These are phyloP conservation scores for Magnolia kwangsiensis DNA, from an alignment of 164 flowering plant species.

Conservation along the genomic window DNA sequence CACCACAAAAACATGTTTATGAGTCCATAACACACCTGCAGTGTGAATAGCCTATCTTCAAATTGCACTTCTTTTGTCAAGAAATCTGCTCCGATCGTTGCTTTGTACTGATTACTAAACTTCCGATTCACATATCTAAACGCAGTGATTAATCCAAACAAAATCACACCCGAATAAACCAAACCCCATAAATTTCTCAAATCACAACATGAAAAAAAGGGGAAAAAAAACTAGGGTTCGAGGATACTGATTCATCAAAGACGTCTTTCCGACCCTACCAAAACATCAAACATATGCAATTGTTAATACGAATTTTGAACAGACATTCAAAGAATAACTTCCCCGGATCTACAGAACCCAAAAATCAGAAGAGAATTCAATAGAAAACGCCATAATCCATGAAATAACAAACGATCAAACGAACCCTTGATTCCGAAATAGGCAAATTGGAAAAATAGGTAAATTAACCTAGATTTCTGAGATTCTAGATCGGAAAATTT, in stretches of 20 bases:
- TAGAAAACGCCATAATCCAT: too few relatives aligned
- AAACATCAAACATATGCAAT: slow-evolving; percentile 2
- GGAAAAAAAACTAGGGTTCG: background rate
- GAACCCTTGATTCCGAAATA: too few relatives aligned
- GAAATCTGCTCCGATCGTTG: slow-evolving; percentile 89
- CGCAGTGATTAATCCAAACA: slow-evolving; percentile 1
- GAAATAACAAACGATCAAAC: too few relatives aligned
- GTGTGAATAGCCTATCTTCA: slow-evolving; percentile 76
- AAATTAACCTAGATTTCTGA: background rate
- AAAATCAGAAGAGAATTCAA: too few relatives aligned
- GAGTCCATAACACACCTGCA: slow-evolving; percentile 47
- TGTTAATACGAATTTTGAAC: background rate
- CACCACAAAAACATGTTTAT: too few relatives aligned
- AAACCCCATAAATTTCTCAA: background rate
- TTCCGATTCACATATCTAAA: slow-evolving; percentile 76
- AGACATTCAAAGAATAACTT: too few relatives aligned
- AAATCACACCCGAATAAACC: background rate
- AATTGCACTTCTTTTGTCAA: slow-evolving; percentile 80
- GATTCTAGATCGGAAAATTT: background rate
- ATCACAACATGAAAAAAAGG: background rate
- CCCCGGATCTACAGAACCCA: too few relatives aligned
- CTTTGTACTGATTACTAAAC: slow-evolving; percentile 86
- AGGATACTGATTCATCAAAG: slow-evolving; percentile 81
- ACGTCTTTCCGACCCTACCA: slow-evolving; percentile 77
- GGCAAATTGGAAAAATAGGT: background rate